Base-by-base conservation (phyloP, 202 grass and related monocot genomes). In the Elaeis oleifera region DNA sequence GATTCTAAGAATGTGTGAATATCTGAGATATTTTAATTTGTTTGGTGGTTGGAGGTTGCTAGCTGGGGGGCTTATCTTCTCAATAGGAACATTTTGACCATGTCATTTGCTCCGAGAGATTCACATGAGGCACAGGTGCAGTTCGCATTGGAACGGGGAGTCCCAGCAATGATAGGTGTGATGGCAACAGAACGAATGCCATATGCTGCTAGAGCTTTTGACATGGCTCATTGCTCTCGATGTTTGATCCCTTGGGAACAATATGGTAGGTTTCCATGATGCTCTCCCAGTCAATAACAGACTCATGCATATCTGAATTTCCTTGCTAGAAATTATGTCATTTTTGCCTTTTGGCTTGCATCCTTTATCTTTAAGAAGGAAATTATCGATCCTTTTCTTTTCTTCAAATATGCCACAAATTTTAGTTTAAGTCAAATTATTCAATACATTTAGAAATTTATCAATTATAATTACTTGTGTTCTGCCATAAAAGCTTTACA, bases 91-190 rank as follows among this genome's bases (percentile, higher is more conserved):
- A 87, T 95, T 60, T 63, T 79, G 51, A 78, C 90, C 20, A 95
- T 95, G 86, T 95, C 90, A 15, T 95, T 95, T 83, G 90, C 90
- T 29, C 90, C 90, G 54, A 83, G 85, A 76, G 90, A 95, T 69
- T 95, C 85, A 0, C 90, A 95, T 5, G 85, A 84, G 71, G 90
- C 90, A 16, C 85, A 95, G 61, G 90, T 90, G 54, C 90, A 87
- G 75, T 95, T 95, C 69, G 86, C 90, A 6, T 68, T 95, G 58
- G 86, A 90, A 23, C 74, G 90, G 4, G 90, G 90, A 26, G 80
- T 95, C 9, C 90, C 85, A 2, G 83, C 90, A 4, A 90, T 95
- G 85, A 87, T 95, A 63, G 85, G 90, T 50, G 81, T 95, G 21
- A 79, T 95, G 28, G 78, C 74, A 0, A 84, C 80, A 2, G 68